Evolutionary conservation across 768 basidiomycete species (phyloP).

Genomic region (Psilocybe cubensis): DNA sequence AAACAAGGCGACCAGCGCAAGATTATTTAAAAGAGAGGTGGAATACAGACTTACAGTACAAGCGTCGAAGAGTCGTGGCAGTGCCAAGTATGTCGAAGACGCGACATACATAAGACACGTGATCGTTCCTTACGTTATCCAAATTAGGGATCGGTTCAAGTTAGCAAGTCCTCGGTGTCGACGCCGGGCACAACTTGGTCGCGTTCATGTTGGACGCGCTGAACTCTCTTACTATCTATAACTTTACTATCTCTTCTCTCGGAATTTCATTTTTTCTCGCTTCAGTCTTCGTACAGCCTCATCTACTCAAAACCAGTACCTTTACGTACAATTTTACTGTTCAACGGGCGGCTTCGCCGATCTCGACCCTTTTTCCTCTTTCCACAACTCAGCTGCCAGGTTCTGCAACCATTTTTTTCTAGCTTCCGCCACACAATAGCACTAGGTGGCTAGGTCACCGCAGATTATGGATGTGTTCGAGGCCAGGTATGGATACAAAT

Average conservation of each 20-base stretch:
- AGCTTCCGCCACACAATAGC: no score
- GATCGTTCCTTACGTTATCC: constrained; percentile 17
- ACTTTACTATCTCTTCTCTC: neutral
- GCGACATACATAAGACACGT: constrained; percentile 12
- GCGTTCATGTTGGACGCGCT: neutral
- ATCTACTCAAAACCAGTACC: neutral
- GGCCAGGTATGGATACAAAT: constrained; percentile 36
- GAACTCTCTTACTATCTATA: neutral
- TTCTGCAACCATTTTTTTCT: neutral
- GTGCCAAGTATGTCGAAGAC: neutral
- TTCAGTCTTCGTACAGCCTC: neutral
- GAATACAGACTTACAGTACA: neutral
- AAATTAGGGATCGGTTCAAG: neutral
- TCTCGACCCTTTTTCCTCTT: constrained; percentile 1
- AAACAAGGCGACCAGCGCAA: constrained; percentile 20
- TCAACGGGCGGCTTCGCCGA: neutral
- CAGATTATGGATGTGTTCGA: constrained; percentile 39
- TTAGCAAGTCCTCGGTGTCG: neutral
- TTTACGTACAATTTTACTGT: constrained; percentile 11
- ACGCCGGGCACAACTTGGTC: neutral
- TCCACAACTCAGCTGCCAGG: neutral
- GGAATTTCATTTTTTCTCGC: neutral
- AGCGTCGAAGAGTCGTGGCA: neutral
- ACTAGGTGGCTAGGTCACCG: neutral
- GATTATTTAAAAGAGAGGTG: neutral